A percentile compares a stretch with the other conserved stretches of the same genome.
Conservation (phyloP, 192 early-diverging fungal species). For the Spizellomyces sp. region DNA sequence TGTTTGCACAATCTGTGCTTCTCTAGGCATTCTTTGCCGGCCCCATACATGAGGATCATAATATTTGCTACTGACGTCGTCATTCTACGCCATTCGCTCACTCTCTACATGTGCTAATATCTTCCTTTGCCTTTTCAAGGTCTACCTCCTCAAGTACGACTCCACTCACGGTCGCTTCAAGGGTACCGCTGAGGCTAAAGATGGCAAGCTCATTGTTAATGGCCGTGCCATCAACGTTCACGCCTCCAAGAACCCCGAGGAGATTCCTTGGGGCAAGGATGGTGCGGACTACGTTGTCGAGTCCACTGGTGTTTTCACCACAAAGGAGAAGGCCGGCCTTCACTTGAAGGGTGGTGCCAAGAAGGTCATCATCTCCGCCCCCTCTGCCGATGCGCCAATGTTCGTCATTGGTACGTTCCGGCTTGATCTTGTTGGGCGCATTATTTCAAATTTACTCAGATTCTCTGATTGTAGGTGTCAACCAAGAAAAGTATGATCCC, state of each 20-base stretch:
- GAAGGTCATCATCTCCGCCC: slow-evolving; percentile 99
- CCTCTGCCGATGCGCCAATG: slow-evolving; percentile 96
- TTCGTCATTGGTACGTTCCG: slow-evolving; percentile 71
- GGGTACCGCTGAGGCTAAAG: slow-evolving; percentile 75
- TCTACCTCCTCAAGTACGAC: slow-evolving; percentile 98
- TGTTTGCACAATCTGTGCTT: neutral
- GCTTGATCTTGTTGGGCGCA: neutral
- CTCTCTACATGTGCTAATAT: neutral
- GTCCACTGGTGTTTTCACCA: slow-evolving; percentile 99
- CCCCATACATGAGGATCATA: neutral
- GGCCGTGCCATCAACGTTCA: slow-evolving; percentile 77
- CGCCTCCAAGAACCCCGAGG: slow-evolving; percentile 74
- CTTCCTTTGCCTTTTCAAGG: slow-evolving; percentile 37
- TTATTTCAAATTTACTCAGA: neutral
- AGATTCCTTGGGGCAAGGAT: slow-evolving; percentile 85
- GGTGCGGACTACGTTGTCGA: slow-evolving; percentile 95
- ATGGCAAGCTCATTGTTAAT: slow-evolving; percentile 90
- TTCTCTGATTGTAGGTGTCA: slow-evolving; percentile 73
- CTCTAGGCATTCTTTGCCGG: neutral
- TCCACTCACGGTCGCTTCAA: slow-evolving; percentile 96
- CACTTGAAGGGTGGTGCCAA: slow-evolving; percentile 95
- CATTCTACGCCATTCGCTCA: neutral
- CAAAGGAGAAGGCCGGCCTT: slow-evolving; percentile 77
- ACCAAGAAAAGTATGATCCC: slow-evolving; percentile 89
- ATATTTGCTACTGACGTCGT: neutral